Evolutionary conservation across 306 rosid species (phyloP), one percentile per base, ranked within the genome.

Genomic region (Luffa acutangula): DNA sequence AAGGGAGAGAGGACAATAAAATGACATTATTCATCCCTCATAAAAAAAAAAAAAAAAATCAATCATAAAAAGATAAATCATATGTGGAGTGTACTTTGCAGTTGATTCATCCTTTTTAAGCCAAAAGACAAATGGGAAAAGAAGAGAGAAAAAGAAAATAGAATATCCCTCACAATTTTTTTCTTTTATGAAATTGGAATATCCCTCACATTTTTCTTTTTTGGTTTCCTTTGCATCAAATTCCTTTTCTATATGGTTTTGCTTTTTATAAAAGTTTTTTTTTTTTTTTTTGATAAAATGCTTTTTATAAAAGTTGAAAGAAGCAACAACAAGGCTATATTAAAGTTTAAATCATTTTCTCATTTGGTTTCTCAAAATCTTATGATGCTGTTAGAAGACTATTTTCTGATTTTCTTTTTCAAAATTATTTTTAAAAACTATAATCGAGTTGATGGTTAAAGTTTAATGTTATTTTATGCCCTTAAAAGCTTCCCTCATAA

Each of bases 161-260:
- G 75, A 42, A 69, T 66, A 66, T 66, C 31, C 43, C 31, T 25
- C 31, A 25, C 31, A 25, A 25, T 25, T 25, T 4, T 7, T 0
- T 52, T 6, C 1, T 52, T n/a, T 25, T 25, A 0, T 25, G 0
- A 25, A 25, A 25, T 1, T 25, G 31, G 75, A 42, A 69, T 66
- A 66, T 66, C 31, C 43, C 31, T 25, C 31, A 25, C 31, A 25
- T 12, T 65, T 65, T 66, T 66, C 10, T 6, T 33, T 34, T 20
- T 66, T 66, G 15, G 33, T 65, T 39, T 66, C 31, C 74, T 66
- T 66, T 66, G 74, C 74, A 66, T 37, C 74, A 66, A 66, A 37
- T 34, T 65, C 46, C 46, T 17, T 11, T 11, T 11, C 57, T 13
- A 11, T 52, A 17, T 52, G 57, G 57, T 52, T 13, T 11, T 52